Evolutionary conservation across 2,329 filamentous ascomycete genomes (phyloP).

Genomic region (Fusarium acutatum): DNA sequence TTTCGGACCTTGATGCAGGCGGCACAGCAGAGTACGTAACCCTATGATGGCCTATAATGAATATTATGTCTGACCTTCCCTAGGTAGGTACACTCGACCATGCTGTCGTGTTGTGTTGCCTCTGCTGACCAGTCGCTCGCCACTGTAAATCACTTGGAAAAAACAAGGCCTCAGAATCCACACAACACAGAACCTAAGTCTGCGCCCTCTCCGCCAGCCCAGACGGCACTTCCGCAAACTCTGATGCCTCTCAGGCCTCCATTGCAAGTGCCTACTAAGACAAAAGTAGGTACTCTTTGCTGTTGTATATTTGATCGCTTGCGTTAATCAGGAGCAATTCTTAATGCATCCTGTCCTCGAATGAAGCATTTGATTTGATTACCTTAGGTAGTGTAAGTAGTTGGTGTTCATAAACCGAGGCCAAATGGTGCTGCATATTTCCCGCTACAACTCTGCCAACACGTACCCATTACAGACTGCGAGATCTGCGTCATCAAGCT

Average conservation of each 20-base stretch:
- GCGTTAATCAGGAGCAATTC: background rate
- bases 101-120: background rate
- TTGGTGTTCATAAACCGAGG: background rate
- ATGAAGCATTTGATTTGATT: background rate
- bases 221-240: constrained; percentile 12
- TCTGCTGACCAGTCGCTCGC: constrained; percentile 11
- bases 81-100: background rate
- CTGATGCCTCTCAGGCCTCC: background rate
- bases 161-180: background rate
- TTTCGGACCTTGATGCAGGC: constrained; percentile 22
- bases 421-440: background rate
- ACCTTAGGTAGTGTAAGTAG: background rate
- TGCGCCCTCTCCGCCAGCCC: constrained; percentile 2
- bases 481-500: constrained; percentile 11
- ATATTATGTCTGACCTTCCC: background rate
- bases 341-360: background rate
- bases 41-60: background rate
- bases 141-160: background rate
- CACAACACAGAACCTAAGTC: background rate
- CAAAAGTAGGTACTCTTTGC: background rate
- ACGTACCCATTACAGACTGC: background rate
- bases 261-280: background rate
- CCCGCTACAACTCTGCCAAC: background rate
- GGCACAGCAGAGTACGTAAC: constrained; percentile 18
- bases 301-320: background rate